Evolutionary conservation across 345 rosid species (phyloP), one percentile per base, ranked within the genome.

Genomic region (Rubroshorea leprosula): DNA sequence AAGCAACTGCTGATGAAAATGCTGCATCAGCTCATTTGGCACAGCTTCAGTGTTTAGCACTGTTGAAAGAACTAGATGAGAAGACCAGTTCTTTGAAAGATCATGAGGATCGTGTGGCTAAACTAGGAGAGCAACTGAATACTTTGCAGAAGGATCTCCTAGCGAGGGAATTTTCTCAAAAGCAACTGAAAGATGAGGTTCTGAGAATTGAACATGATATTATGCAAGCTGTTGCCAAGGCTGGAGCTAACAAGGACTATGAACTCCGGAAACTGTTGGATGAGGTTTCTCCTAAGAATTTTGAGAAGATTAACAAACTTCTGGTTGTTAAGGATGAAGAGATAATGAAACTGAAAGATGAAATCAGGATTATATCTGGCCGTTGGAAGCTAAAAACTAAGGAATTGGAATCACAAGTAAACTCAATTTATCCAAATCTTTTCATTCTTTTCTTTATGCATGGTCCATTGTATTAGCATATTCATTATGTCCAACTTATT

Each of bases 351-450:
- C 60, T 92, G 50, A 83, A 74, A 69, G 97, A 89, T 57, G 94
- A 92, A 68, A 71, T 92, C 50, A 76, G 77, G 74, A 68, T 85
- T 50, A 80, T 92, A 82, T 84, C 96, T 4, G 79, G 84, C 51
- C 91, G 83, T 27, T 92, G 97, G 96, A 86, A 84, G 78, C 76
- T 80, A 46, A 89, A 84, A 77, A 84, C 80, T 1, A 77, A 79
- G 58, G 98, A 89, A 54, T 41, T 89, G 70, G 96, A 92, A 68
- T 77, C 83, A 26, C 98, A 86, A 89, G 98, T 88, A 54, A 31
- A 51, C 31, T 27, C 31, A 27, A 27, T 27, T 27, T n/a, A 4
- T 41, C 46, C 15, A n/a, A 43, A 18, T 6, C 15, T 15, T 22
- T 11, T 29, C 9, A 29, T 9, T 29, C 35, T n/a, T 29, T 43